Evolutionary conservation across 2,329 filamentous ascomycete genomes (phyloP), one percentile per base, ranked within the genome.

Genomic region (Colletotrichum sp.): DNA sequence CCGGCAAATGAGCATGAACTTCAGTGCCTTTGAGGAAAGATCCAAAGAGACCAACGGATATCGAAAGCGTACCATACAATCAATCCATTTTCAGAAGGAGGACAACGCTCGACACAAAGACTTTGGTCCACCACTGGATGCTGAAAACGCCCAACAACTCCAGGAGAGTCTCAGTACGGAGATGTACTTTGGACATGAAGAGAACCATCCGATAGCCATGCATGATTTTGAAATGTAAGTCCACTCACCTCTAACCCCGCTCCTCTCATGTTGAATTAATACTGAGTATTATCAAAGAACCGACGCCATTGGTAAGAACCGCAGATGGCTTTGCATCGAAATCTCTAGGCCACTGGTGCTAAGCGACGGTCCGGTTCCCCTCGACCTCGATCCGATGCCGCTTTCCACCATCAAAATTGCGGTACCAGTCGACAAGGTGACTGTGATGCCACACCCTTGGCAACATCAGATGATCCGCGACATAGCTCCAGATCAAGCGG

Each of bases 181-280:
- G 16, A 72, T 71, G 32, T 71, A 26, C 24, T 60, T 77, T 24
- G n/a, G 24, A n/a, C 15, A 52, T 48, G 57, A 55, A 13, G 13
- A 36, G 12, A 39, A 68, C 22, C 48, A 68, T 7, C 8, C 55
- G 5, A 68, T 77, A 12, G 71, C 36, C 18, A n/a, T 75, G 60
- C 16, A 57, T 26, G 76, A 77, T 15, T 15, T 77, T 10, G 48
- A 75, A n/a, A 74, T 77, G 76, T 75, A 24, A 68, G 76, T 67
- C 12, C 5, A n/a, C 39, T n/a, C 39, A 22, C 39, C 39, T 44
- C 18, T n/a, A n/a, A 18, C 16, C 1, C 13, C 22, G 12, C 36
- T 48, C 34, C 10, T 52, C 67, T 12, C 18, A 55, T 8, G 48
- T 18, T 18, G 44, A 16, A 30, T n/a, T 6, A 16, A 26, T 60